Evolutionary conservation across 345 rosid species (phyloP).

Genomic region (Hypericum androsaemum): DNA sequence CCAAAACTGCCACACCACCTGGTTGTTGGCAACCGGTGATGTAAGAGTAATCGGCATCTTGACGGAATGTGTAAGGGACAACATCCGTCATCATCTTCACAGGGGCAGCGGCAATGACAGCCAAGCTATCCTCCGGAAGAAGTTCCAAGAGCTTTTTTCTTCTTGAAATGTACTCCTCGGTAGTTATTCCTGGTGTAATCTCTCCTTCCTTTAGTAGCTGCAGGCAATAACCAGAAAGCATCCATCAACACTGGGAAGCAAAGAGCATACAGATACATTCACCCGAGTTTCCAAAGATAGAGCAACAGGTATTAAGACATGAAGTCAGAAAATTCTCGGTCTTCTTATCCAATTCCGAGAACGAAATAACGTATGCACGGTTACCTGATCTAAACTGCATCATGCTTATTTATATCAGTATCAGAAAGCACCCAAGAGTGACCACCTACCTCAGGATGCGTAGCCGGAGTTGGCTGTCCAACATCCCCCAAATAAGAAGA

Average conservation of each 20-base stretch:
- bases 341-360: not conserved
- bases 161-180: slow-evolving; percentile 67
- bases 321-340: no score
- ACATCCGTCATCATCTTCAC: slow-evolving; percentile 96
- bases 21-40: slow-evolving; percentile 94
- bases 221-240: slow-evolving; percentile 4
- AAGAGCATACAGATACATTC: no score
- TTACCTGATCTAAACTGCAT: not conserved
- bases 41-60: slow-evolving; percentile 78
- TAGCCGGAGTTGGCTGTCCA: slow-evolving; percentile 79
- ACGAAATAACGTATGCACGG: not conserved
- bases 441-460: slow-evolving; percentile 74
- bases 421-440: not conserved
- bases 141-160: slow-evolving; percentile 61
- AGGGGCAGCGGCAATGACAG: slow-evolving; percentile 76
- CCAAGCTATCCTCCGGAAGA: slow-evolving; percentile 69
- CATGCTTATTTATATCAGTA: not conserved
- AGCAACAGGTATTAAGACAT: not conserved
- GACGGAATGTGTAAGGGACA: slow-evolving; percentile 82
- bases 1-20: slow-evolving; percentile 80
- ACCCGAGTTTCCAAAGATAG: not conserved
- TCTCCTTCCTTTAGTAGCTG: slow-evolving; percentile 85
- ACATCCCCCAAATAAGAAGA: slow-evolving; percentile 49
- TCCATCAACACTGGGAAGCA: no score
- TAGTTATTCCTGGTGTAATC: slow-evolving; percentile 71